phyloP scores from a whole-genome alignment of 768 basidiomycete genomes.

The Lactarius pseudohatsudake region DNA sequence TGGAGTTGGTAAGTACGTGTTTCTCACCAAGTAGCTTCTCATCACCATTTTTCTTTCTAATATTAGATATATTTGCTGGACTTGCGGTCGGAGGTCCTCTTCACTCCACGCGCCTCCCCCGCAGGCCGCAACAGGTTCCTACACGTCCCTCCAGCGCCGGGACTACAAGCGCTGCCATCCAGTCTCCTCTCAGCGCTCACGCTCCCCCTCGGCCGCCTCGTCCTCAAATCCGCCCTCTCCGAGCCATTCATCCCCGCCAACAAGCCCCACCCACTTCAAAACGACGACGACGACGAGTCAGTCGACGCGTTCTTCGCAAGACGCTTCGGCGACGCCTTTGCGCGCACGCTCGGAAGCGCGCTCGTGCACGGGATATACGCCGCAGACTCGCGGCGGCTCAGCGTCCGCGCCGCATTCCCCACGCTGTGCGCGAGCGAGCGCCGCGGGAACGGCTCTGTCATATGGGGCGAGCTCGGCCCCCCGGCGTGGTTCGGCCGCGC shows the following conservation, averaged over 20 bases:
- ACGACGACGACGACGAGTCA: conserved; percentile 60
- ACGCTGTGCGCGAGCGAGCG: conserved; percentile 69
- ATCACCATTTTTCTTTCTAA: conserved; percentile 34
- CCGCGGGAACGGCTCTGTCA: conserved; percentile 64
- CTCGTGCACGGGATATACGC: conserved; percentile 94
- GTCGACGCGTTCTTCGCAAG: conserved; percentile 75
- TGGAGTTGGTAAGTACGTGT: conserved; percentile 68
- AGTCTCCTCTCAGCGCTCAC: conserved; percentile 41
- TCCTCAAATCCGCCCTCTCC: conserved; percentile 54
- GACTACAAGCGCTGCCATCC: conserved; percentile 52
- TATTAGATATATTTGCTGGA: conserved; percentile 67
- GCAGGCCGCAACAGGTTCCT: conserved; percentile 80
- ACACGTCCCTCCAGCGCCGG: conserved; percentile 49
- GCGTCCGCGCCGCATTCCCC: conserved; percentile 77
- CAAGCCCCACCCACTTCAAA: neutral
- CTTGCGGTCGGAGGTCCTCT: conserved; percentile 59
- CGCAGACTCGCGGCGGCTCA: conserved; percentile 72
- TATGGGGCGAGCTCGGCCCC: conserved; percentile 53
- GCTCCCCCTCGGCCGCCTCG: conserved; percentile 41
- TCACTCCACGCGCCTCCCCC: conserved; percentile 62
- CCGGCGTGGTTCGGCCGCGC: conserved; percentile 26
- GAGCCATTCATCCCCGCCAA: conserved; percentile 53
- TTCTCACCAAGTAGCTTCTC: neutral
- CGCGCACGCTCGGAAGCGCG: conserved; percentile 70
- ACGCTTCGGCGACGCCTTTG: conserved; percentile 70